phyloP scores from a whole-genome alignment of 2,329 filamentous ascomycete genomes.

The Colletotrichum agaves region DNA sequence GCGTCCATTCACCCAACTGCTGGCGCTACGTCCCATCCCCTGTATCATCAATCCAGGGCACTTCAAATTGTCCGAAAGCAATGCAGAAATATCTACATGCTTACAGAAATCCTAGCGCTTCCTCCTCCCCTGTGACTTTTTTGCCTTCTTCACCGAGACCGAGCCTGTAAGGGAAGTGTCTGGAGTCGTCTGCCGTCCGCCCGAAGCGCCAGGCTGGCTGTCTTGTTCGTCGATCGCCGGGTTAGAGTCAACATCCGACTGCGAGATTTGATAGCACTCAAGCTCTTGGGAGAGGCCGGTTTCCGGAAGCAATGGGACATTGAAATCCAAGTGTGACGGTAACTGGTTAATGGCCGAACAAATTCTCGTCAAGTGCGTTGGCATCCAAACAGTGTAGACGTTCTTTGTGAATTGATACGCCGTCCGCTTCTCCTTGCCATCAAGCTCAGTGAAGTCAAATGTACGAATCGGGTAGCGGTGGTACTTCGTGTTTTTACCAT shows the following conservation, averaged over 20 bases:
- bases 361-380: slow-evolving; percentile 48
- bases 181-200: neutral
- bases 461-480: slow-evolving; percentile 50
- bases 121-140: neutral
- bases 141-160: neutral
- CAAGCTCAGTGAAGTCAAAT: slow-evolving; percentile 46
- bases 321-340: slow-evolving; percentile 32
- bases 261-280: neutral
- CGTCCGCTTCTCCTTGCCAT: slow-evolving; percentile 50
- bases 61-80: neutral
- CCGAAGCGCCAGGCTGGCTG: neutral
- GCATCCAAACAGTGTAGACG: slow-evolving; percentile 50
- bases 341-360: slow-evolving; percentile 50
- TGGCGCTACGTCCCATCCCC: slow-evolving; percentile 41
- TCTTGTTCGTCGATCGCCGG: neutral
- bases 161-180: neutral
- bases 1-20: slow-evolving; percentile 51
- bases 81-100: neutral
- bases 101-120: neutral
- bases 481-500: slow-evolving; percentile 46
- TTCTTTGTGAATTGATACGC: slow-evolving; percentile 50
- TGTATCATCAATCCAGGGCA: neutral
- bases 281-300: neutral
- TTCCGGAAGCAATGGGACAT: slow-evolving; percentile 10
- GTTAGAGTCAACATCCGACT: neutral